Percentiles rank a stretch among this genome's conserved stretches.
phyloP scores from a whole-genome alignment of 257 asterid genomes.

The Jacaranda mimosifolia region DNA sequence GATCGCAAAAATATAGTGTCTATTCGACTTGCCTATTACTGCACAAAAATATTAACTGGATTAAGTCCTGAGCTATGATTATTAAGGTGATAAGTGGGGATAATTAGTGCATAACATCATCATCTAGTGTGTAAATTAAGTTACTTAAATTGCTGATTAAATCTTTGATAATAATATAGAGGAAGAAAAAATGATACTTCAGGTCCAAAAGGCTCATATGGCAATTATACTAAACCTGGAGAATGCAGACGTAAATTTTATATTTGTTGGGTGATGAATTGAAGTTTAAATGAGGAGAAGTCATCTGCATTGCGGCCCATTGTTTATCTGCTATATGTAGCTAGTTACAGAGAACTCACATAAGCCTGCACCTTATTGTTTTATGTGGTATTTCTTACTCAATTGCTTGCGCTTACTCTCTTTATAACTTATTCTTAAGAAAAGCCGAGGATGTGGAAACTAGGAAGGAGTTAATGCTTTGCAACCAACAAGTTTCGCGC shows the following conservation, averaged over 20 bases:
- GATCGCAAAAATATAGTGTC: background rate
- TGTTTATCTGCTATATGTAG: background rate
- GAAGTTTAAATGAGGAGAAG: background rate
- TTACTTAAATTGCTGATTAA: background rate
- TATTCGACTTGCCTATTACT: background rate
- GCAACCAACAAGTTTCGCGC: background rate
- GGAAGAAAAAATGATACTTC: background rate
- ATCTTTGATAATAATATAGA: background rate
- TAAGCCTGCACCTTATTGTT: background rate
- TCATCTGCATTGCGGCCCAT: background rate
- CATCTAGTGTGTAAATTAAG: background rate
- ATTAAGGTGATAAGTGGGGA: background rate
- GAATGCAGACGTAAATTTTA: background rate
- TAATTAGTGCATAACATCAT: background rate
- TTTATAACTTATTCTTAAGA: background rate
- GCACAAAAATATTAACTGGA: background rate
- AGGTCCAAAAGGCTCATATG: background rate
- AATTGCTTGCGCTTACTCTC: background rate
- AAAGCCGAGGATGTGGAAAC: background rate
- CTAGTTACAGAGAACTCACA: background rate
- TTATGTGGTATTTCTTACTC: background rate
- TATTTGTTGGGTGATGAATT: background rate
- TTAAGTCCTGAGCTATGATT: background rate
- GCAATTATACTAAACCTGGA: background rate
- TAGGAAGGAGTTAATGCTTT: background rate